Evolutionary conservation across 495 filamentous ascomycete genomes (phyloP).

Genomic region (Friedmanniomyces simplex): DNA sequence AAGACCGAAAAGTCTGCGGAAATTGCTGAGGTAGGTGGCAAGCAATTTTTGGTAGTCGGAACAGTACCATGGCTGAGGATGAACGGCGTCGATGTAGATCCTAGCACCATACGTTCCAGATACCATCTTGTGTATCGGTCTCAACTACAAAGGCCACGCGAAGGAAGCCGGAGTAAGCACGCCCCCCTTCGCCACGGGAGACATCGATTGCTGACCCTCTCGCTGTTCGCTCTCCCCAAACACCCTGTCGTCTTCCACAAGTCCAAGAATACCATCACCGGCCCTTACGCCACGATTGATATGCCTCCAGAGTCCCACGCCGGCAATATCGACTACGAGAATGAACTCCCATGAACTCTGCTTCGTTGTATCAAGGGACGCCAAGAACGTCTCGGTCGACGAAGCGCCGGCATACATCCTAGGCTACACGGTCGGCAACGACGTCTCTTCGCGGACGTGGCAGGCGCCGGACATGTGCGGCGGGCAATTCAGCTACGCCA

Average conservation of each 20-base stretch:
- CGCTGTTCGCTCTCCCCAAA: conserved; percentile 30
- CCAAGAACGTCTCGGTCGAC: conserved; percentile 28
- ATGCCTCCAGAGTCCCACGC: conserved; percentile 27
- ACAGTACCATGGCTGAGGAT: too few relatives aligned
- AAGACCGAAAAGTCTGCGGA: not conserved
- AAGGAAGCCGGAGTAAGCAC: conserved; percentile 31
- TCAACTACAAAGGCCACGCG: conserved; percentile 38
- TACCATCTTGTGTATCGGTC: conserved; percentile 34
- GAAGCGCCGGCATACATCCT: conserved; percentile 33
- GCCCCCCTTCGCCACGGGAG: not conserved
- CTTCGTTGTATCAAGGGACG: conserved; percentile 33
- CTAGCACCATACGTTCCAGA: conserved; percentile 2
- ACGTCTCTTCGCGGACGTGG: conserved; percentile 36
- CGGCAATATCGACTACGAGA: conserved; percentile 10
- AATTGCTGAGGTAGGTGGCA: not conserved
- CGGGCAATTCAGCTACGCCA: conserved; percentile 38
- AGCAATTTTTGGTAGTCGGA: too few relatives aligned
- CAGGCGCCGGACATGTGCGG: conserved; percentile 33
- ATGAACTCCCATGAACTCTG: conserved; percentile 32
- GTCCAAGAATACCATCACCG: conserved; percentile 30
- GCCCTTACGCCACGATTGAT: conserved; percentile 30
- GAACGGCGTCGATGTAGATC: not conserved
- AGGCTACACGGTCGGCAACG: conserved; percentile 40
- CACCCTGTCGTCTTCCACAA: conserved; percentile 38
- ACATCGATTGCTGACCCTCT: not conserved